A percentile compares a stretch with the other conserved stretches of the same genome.
Evolutionary conservation across 2,329 filamentous ascomycete genomes (phyloP).

Genomic region (Proliferodiscus dingleyae): DNA sequence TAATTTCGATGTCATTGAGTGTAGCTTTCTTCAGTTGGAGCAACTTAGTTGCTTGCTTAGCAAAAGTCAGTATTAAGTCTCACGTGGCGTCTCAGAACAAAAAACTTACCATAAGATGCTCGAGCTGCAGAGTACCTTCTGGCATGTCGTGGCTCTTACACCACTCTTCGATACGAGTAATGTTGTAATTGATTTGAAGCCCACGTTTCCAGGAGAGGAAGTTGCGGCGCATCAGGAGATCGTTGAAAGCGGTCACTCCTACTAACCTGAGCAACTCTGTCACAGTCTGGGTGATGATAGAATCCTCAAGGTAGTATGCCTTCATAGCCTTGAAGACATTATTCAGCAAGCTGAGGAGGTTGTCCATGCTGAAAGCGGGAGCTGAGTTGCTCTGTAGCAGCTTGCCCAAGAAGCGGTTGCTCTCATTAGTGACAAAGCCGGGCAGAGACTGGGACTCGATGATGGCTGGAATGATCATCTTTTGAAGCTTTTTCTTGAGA

Average conservation of each 20-base stretch:
- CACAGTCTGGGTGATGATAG: conserved; percentile 91
- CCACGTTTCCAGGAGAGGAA: conserved; percentile 99
- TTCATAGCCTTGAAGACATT: conserved; percentile 99
- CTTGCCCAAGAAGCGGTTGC: conserved; percentile 96
- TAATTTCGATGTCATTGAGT: conserved; percentile 98
- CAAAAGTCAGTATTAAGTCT: conserved; percentile 29
- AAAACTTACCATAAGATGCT: conserved; percentile 92
- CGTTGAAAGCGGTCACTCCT: conserved; percentile 97
- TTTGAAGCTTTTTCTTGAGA: conserved; percentile 96
- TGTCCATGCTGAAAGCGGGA: conserved; percentile 99
- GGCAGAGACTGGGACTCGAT: conserved; percentile 98
- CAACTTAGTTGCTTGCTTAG: conserved; percentile 91
- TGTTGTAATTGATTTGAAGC: conserved; percentile 99
- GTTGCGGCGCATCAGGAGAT: conserved; percentile 93
- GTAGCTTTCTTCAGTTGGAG: conserved; percentile 98
- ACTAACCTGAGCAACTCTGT: conserved; percentile 90
- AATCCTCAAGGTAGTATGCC: conserved; percentile 93
- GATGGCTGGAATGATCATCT: conserved; percentile 99
- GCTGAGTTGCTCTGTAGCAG: conserved; percentile 83
- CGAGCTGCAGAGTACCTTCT: conserved; percentile 91
- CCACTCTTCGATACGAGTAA: conserved; percentile 98
- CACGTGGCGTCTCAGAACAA: too few species aligned
- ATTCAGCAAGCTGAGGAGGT: conserved; percentile 90
- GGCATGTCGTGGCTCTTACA: conserved; percentile 99
- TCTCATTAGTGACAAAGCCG: conserved; percentile 97